These are phyloP conservation scores for Lipomyces oligophaga DNA, from an alignment of 805 yeast genomes.

Conservation along the genomic window DNA sequence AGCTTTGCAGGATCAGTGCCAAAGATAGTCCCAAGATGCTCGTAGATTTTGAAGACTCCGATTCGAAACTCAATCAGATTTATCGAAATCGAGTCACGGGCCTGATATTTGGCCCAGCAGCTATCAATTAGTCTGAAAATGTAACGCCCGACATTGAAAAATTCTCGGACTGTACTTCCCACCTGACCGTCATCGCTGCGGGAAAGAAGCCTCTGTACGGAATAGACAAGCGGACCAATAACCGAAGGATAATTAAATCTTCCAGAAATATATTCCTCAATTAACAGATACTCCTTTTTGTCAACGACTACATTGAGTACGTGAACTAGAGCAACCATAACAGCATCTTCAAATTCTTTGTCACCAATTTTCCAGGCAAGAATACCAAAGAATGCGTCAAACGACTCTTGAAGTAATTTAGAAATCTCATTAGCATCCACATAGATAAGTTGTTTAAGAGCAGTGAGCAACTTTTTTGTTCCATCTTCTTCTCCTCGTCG, in stretches of 20 bases:
- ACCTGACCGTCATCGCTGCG: slow-evolving; percentile 6
- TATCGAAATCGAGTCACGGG: slow-evolving; percentile 14
- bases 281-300: slow-evolving; percentile 7
- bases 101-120: slow-evolving; percentile 21
- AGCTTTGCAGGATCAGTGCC: slow-evolving; percentile 6
- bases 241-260: slow-evolving; percentile 31
- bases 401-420: slow-evolving; percentile 39
- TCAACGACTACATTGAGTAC: slow-evolving; percentile 31
- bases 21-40: slow-evolving; percentile 10
- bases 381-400: slow-evolving; percentile 36
- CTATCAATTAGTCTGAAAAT: slow-evolving; percentile 19
- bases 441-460: slow-evolving; percentile 36
- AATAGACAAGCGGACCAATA: slow-evolving; percentile 16
- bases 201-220: slow-evolving; percentile 17
- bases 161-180: slow-evolving; percentile 15
- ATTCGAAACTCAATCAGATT: slow-evolving; percentile 11
- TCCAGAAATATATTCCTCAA: slow-evolving; percentile 30
- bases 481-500: slow-evolving; percentile 16
- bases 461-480: slow-evolving; percentile 5
- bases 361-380: slow-evolving; percentile 39
- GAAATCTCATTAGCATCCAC: slow-evolving; percentile 53
- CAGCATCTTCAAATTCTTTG: slow-evolving; percentile 38
- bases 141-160: slow-evolving; percentile 15
- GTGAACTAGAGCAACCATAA: slow-evolving; percentile 31
- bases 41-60: slow-evolving; percentile 4